Conservation (phyloP, 176 grass and related monocot species). For the Musa itinerans region DNA sequence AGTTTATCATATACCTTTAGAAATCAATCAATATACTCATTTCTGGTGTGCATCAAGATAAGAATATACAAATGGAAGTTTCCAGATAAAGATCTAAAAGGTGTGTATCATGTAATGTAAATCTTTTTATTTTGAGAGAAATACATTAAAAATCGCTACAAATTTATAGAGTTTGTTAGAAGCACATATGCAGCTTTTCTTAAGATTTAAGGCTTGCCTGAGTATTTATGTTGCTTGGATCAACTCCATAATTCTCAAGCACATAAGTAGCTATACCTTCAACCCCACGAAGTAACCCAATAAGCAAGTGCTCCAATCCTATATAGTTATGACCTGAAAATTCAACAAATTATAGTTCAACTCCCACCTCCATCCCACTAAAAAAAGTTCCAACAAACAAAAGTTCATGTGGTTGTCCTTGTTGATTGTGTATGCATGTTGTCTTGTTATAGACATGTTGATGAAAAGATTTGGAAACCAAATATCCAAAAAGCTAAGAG, state of each 20-base stretch:
- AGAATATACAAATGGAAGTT: neutral
- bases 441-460: neutral
- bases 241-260: constrained; percentile 78
- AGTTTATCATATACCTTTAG: neutral
- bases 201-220: constrained; percentile 37
- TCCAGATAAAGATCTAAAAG: neutral
- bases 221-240: constrained; percentile 70
- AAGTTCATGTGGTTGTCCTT: neutral
- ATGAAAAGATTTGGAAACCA: neutral
- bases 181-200: neutral
- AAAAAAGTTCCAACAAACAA: neutral
- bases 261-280: constrained; percentile 70
- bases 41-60: neutral
- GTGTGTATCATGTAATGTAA: neutral
- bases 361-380: neutral
- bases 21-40: neutral
- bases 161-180: constrained; percentile 1
- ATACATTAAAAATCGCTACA: neutral
- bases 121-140: neutral
- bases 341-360: constrained; percentile 5
- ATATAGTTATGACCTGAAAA: constrained; percentile 89
- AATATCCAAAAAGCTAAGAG: neutral
- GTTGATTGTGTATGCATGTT: neutral
- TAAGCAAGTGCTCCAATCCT: constrained; percentile 75
- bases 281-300: constrained; percentile 70